Evolutionary conservation across 371 early-diverging fungal genomes (phyloP), one percentile per base, ranked within the genome.

Genomic region (Mortierella sp.): DNA sequence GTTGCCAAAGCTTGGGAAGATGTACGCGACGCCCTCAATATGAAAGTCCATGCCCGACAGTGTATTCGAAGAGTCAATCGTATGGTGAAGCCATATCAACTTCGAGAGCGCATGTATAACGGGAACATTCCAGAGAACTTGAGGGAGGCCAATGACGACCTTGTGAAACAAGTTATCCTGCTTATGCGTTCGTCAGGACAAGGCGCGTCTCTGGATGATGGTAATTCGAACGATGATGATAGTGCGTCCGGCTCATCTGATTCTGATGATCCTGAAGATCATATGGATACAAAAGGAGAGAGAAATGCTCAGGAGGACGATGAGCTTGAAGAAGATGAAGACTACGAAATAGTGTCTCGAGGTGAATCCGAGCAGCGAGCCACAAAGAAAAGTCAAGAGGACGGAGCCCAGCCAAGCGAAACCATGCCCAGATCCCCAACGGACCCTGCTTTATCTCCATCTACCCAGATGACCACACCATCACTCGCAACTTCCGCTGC

Each of bases 1-100:
- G 76, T 81, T 16, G 82, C 76, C 41, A 81, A 76, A 47, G 76
- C 76, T 7, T 81, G 82, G 82, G 82, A 81, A 60, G 82, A 81
- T 41, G 72, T 81, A 1, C 61, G 76, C 19, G 82, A 81, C 40
- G 73, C 82, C 0, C 50, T 81, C 32, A 58, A 67, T 28, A 81
- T 81, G 82, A 76, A 72, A 64, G 82, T 81, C 6, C 82, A 81
- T 70, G 69, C 82, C 0, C 72, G 82, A 6, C 82, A 81, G 55
- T 81, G 82, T 59, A 67, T 81, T 38, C 76, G 82, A 19, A 47
- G 82, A 15, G 82, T 81, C 38, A 71, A 81, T 40, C 69, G 82
- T 13, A 81, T 81, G 69, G 65, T 81, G 28, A 81, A 76, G 57
- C 82, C 76, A 0, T 81, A 72, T 32, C 72, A 67, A 32, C 55